These are phyloP conservation scores for Hemileccinum rubropunctum DNA, from an alignment of 768 basidiomycete genomes.

Conservation along the genomic window DNA sequence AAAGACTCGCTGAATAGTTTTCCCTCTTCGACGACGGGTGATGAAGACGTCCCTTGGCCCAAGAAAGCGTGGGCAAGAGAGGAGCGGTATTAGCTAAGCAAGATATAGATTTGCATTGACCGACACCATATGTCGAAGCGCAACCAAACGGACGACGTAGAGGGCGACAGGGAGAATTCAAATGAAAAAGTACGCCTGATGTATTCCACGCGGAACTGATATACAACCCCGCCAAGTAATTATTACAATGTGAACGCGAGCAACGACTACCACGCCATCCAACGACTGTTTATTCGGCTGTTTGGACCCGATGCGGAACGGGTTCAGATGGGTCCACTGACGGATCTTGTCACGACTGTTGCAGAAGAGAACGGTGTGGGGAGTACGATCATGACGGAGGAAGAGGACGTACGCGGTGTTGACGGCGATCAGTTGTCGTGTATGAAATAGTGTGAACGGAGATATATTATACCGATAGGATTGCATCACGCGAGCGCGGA, in stretches of 20 bases:
- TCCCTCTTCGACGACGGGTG: conserved; percentile 62
- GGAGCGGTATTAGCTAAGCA: conserved; percentile 21
- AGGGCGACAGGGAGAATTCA: conserved; percentile 34
- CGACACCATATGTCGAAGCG: conserved; percentile 54
- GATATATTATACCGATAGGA: not conserved
- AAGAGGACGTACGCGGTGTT: conserved; percentile 69
- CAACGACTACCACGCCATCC: conserved; percentile 85
- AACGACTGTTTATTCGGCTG: conserved; percentile 66
- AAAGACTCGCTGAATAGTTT: conserved; percentile 84
- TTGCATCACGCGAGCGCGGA: no score
- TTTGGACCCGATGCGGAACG: conserved; percentile 70
- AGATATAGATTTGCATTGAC: no score
- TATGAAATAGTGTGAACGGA: conserved; percentile 19
- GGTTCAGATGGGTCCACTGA: conserved; percentile 69
- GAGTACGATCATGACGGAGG: conserved; percentile 88
- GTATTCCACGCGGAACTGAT: conserved; percentile 14
- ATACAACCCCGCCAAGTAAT: conserved; percentile 32
- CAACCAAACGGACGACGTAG: conserved; percentile 30
- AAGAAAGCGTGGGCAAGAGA: no score
- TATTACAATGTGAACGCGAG: conserved; percentile 85
- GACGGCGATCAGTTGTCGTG: conserved; percentile 78
- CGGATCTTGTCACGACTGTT: conserved; percentile 76
- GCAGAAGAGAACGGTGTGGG: conserved; percentile 74
- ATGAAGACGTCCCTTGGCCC: not conserved
- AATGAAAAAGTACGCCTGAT: conserved; percentile 40